Evolutionary conservation across 1,139 yeast species (phyloP).

Genomic region (Blastobotrys apis): DNA sequence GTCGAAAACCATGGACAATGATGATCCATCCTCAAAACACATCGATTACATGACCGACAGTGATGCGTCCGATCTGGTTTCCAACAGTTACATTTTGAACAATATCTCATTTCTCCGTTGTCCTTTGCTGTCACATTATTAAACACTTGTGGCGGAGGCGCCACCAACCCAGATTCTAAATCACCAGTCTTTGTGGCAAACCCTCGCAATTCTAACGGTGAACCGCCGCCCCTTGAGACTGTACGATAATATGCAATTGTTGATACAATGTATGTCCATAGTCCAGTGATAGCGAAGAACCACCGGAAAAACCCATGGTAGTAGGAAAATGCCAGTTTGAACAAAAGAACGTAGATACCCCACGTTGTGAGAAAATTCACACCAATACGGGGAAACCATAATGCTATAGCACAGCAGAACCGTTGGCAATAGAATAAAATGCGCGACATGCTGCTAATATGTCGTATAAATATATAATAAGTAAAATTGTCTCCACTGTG

Average conservation of each 20-base stretch:
- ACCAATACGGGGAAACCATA: conserved; percentile 56
- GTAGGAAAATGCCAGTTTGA: conserved; percentile 28
- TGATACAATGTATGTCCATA: conserved; percentile 24
- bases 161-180: conserved; percentile 23
- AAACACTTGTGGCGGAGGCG: conserved; percentile 38
- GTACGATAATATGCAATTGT: conserved; percentile 52
- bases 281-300: conserved; percentile 25
- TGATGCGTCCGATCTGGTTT: conserved; percentile 76
- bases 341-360: conserved; percentile 49
- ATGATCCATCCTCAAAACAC: conserved; percentile 53
- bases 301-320: conserved; percentile 27
- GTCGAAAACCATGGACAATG: conserved; percentile 97
- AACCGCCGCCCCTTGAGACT: conserved; percentile 50
- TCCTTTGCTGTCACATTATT: conserved; percentile 40
- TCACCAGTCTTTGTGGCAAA: conserved; percentile 22
- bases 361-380: conserved; percentile 52
- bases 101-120: conserved; percentile 51
- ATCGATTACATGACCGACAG: conserved; percentile 37
- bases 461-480: not conserved
- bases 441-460: conserved; percentile 3
- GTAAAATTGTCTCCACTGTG: not conserved
- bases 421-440: conserved; percentile 22
- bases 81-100: conserved; percentile 76
- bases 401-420: conserved; percentile 47
- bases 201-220: conserved; percentile 40